Evolutionary conservation across 129 eudicot genomes (phyloP), one percentile per base, ranked within the genome.

Genomic region (Lonicera japonica): DNA sequence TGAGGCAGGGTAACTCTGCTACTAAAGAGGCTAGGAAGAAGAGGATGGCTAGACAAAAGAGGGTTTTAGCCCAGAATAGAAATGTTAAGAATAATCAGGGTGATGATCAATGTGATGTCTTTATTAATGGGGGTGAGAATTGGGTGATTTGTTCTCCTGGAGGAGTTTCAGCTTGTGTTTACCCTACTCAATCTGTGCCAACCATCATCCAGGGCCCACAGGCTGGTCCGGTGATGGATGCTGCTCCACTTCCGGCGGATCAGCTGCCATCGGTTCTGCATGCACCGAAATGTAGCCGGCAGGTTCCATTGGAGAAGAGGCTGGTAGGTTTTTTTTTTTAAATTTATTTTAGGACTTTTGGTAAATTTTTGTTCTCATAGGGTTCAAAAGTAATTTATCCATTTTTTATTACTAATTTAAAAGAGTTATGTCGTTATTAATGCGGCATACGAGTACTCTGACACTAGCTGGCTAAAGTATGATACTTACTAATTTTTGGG

Each of bases 1-100:
- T 75, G 68, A 76, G 80, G 70, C 21, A 80, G 59, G 92, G 91
- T n/a, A 36, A 86, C 15, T 85, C 91, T 10, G 98, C 96, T 0
- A 85, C 96, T 20, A 92, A 85, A 63, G 98, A 92, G 65, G 98
- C 98, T 0, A 73, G 98, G 60, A 88, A 87, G 83, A 92, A 88
- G 70, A 59, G 98, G 64, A 92, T 92, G 98, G 98, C 98, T 13
- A 74, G 92, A 54, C 95, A 88, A 58, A 73, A 82, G 78, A 48
- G 85, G 72, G 65, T 79, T 53, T 72, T 72, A 43, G 41, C 80
- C 34, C 77, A 81, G 6, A 29, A 29, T 29, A 29, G 36, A 29
- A 29, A 29, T 29, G 36, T 29, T 29, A 29, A 29, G 2, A 29
- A 29, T 29, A 69, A 77, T 53, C 81, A 69, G 19, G 65, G 36